Evolutionary conservation across 176 grass and related monocot species (phyloP).

Genomic region (Lolium perenne): DNA sequence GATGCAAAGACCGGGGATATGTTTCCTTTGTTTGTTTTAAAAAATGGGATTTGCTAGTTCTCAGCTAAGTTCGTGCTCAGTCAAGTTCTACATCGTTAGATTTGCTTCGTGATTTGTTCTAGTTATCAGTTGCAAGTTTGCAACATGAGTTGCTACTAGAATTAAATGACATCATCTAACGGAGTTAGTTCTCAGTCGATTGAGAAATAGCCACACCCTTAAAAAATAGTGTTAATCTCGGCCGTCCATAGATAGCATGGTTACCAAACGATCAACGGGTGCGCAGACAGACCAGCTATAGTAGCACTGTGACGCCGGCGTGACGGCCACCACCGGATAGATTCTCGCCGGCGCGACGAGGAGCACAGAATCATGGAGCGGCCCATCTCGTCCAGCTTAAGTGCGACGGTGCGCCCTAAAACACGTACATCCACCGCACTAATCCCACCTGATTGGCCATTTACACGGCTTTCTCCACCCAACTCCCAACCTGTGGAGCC

Average conservation of each 20-base stretch:
- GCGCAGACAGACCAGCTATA: slow-evolving; percentile 31
- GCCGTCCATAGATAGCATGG: background rate
- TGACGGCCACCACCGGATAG: slow-evolving; percentile 40
- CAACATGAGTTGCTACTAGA: too few relatives aligned
- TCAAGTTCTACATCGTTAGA: too few relatives aligned
- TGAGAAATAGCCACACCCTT: too few relatives aligned
- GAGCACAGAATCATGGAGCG: slow-evolving; percentile 34
- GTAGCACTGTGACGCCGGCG: slow-evolving; percentile 6
- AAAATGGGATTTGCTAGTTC: too few relatives aligned
- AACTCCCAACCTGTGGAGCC: slow-evolving; percentile 47
- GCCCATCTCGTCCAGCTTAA: slow-evolving; percentile 38
- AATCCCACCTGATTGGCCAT: slow-evolving; percentile 49
- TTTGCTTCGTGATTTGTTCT: too few relatives aligned
- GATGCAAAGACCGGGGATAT: too few relatives aligned
- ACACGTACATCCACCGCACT: slow-evolving; percentile 40
- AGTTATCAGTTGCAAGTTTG: too few relatives aligned
- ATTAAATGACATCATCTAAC: too few relatives aligned
- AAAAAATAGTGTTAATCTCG: too few relatives aligned
- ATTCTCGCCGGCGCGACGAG: slow-evolving; percentile 49
- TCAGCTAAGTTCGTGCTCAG: too few relatives aligned
- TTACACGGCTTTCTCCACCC: background rate
- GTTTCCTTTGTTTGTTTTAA: too few relatives aligned
- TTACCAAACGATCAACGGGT: slow-evolving; percentile 16
- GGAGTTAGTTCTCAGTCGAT: too few relatives aligned
- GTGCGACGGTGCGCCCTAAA: slow-evolving; percentile 52